Evolutionary conservation across 371 early-diverging fungal species (phyloP), one percentile per base, ranked within the genome.

Genomic region (Syncephalastrum racemosum): DNA sequence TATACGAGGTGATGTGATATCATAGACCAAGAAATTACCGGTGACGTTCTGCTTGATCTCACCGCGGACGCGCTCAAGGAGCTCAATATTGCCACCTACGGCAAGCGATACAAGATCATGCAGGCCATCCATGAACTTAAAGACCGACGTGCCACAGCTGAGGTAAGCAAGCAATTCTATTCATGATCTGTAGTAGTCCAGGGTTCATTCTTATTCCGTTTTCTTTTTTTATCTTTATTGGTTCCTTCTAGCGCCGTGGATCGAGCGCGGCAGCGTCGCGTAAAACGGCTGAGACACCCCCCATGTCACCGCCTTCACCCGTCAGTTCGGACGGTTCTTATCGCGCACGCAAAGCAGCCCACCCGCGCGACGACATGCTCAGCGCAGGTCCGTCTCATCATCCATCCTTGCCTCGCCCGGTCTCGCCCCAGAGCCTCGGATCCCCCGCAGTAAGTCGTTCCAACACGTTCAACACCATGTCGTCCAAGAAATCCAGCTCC

Each of bases 41-140:
- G 89, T 36, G 87, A 87, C 41, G 79, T 86, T n/a, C 64, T 89
- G 27, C 52, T 87, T 24, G 84, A 84, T 48, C 62, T 89, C 22
- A 78, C 83, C 53, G 69, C 86, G 51, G 80, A 82, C 54, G 72
- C 84, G 18, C 60, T 89, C 25, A 89, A 89, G 58, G 89, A 89
- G 55, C 62, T 89, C 31, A 83, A 86, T n/a, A 83, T 89, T 44
- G 58, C 57, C 15, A 82, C 86, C 4, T 87, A 84, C 60, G 89
- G 89, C 16, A 87, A 86, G 63, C 74, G 89, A 8, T 81, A 84
- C 62, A 84, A 86, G 53, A 75, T 89, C 27, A 86, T 85, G 82
- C 85, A 80, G 43, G 85, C 88, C 57, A 89, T 89, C 50, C 71
- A 60, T 19, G 56, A 67, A 14, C 57, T 88, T 27, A 58, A 47